phyloP scores from a whole-genome alignment of 1,139 yeast genomes.

The Hansenula anomala region DNA sequence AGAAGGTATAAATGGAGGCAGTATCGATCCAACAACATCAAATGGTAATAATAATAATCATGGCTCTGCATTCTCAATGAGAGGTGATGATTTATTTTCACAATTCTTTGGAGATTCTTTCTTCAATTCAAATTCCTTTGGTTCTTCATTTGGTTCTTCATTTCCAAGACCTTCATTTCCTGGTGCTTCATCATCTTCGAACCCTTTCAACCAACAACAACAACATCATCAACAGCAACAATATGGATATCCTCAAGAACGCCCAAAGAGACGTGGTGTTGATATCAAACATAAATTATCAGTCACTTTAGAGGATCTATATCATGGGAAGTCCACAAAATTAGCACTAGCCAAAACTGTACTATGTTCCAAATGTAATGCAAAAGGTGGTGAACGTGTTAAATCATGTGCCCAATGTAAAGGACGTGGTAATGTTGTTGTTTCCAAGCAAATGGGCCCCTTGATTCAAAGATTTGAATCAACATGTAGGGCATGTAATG shows the following conservation, averaged over 20 bases:
- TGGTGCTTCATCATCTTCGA: too few relatives aligned
- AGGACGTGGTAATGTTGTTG: constrained; percentile 33
- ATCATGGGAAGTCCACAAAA: constrained; percentile 42
- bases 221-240: too few relatives aligned
- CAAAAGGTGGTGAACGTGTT: constrained; percentile 35
- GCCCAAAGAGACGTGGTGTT: constrained; percentile 29
- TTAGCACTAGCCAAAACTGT: constrained; percentile 39
- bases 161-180: not conserved
- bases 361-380: constrained; percentile 38
- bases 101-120: constrained; percentile 28
- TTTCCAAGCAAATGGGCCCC: constrained; percentile 24
- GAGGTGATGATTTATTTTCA: constrained; percentile 31
- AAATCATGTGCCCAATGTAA: constrained; percentile 30
- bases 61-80: constrained; percentile 15
- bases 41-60: not conserved
- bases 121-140: constrained; percentile 2
- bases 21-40: not conserved
- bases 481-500: constrained; percentile 33
- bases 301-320: constrained; percentile 43
- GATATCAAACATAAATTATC: constrained; percentile 42
- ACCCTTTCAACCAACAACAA: too few relatives aligned
- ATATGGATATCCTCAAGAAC: too few relatives aligned
- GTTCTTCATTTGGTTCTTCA: not conserved
- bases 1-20: constrained; percentile 34
- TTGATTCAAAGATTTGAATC: constrained; percentile 26